Base-by-base conservation (phyloP, 768 basidiomycete species). In the Heimioporus sp. region DNA sequence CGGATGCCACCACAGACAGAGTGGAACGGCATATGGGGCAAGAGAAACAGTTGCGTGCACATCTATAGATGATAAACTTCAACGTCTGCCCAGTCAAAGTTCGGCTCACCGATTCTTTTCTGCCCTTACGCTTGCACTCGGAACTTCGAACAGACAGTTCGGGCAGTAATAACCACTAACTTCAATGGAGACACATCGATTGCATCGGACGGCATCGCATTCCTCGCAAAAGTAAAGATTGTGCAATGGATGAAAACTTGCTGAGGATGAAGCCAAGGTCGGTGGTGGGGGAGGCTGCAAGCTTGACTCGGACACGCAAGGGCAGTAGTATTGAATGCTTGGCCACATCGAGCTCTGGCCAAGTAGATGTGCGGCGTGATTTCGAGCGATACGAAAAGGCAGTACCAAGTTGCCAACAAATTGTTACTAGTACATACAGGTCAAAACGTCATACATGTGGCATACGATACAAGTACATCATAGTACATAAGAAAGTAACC, bases 151-250 rank as follows among this genome's bases (percentile, higher is more conserved):
- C 16, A 98, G 77, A 68, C 97, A 99, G 68, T 96, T 95, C 31
- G 97, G 97, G 67, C 97, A 99, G 69, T 92, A 98, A 68, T 98
- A 99, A 39, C 91, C 92, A 66, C 92, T 90, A 66, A 98, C 90
- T 81, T 99, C 97, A 40, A 92, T 76, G 9, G 86, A 80, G 2
- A 96, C 92, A 61, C 97, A 99, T 57, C 86, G 81, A 67, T 97
- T 90, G 65, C 97, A 99, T 51, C 94, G 78, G 40, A 99, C 81
- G 2, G 90, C 87, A 69, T 98, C 96, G 70, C 97, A 99, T 80
- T 98, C 96, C 70, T 98, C 95, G 69, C 97, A 99, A 68, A 98
- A 98, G 71, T 92, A 97, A 9, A 99, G 82, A 28, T 80, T 80
- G 61, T 91, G 81, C 2, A 98, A 79, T 7, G 87, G 80, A 60